Base-by-base conservation (phyloP, 108 stramenopile genomes). In the Parietichytrium sp. region DNA sequence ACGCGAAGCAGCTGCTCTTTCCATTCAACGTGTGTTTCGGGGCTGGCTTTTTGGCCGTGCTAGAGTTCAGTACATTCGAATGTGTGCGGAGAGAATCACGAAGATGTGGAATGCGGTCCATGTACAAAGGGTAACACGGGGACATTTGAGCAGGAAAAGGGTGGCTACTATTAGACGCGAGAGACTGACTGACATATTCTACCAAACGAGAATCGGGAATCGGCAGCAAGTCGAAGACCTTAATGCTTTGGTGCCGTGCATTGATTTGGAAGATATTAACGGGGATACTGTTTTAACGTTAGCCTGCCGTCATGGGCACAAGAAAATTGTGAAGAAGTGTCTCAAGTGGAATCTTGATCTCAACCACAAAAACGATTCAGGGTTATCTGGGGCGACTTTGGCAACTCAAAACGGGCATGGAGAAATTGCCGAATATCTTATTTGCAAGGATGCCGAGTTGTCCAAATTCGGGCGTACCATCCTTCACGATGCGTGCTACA, bases 191-290 rank as follows among this genome's bases (percentile, higher is more conserved):
- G 61, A 72, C 2, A 72, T 72, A n/a, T 72, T 72, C 20, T 72
- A 45, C 20, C 61, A 72, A 25, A 42, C 61, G 13, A 33, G 61
- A 6, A 33, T 72, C 15, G 61, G 61, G 6, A 16, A 42, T 6
- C 61, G 61, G 10, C 61, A 72, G 20, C 38, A 72, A n/a, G 61
- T 72, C 13, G 61, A 72, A 27, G 61, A 72, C 61, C 61, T 72
- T 6, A 33, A 72, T 25, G 61, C 36, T 10, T 25, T 72, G 10
- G 61, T 45, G 0, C 36, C 38, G 38, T 72, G 61, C 42, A 23
- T 72, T n/a, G 61, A 3, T 25, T 0, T 72, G 0, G 61, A 72
- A 25, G 61, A 72, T 20, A 36, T 72, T 23, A 36, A 72, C 42
- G 61, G 61, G 13, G 61, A 72, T 25, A 33, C 38, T 0, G 61